Conservation (phyloP, 441 rosid species). For the Populus trichocarpa region DNA sequence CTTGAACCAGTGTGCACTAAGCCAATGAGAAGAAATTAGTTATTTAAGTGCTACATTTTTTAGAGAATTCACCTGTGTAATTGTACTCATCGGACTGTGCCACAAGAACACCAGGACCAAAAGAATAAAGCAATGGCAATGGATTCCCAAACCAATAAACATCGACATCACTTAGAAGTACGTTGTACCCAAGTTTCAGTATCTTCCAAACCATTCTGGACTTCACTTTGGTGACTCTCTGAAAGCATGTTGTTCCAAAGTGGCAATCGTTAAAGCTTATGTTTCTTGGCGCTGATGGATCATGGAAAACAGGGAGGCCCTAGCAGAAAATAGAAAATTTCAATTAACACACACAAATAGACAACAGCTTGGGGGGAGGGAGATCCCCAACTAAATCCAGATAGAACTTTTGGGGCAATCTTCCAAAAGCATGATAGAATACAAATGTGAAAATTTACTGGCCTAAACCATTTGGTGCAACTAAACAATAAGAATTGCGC, state of each 20-base stretch:
- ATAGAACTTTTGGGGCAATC: slow-evolving; percentile 6
- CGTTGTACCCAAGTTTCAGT: slow-evolving; percentile 82
- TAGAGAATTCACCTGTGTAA: slow-evolving; percentile 46
- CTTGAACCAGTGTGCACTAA: background rate
- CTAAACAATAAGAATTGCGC: background rate
- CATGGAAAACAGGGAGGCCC: slow-evolving; percentile 88
- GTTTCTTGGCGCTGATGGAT: slow-evolving; percentile 69
- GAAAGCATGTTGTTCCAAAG: slow-evolving; percentile 92
- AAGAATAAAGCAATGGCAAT: slow-evolving; percentile 58
- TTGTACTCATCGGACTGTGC: slow-evolving; percentile 95
- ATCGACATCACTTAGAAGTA: slow-evolving; percentile 86
- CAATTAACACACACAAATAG: slow-evolving; percentile 5
- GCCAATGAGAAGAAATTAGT: background rate
- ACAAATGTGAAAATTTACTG: background rate
- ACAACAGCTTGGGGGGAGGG: background rate
- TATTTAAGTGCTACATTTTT: slow-evolving; percentile 2
- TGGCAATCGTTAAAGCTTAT: slow-evolving; percentile 91
- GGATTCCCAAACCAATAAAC: slow-evolving; percentile 89
- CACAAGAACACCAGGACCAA: slow-evolving; percentile 70
- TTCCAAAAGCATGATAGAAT: background rate
- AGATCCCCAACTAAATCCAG: slow-evolving; percentile 8
- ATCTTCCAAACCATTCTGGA: slow-evolving; percentile 84
- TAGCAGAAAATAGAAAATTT: slow-evolving; percentile 22
- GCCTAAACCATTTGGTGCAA: background rate
- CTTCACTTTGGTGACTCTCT: slow-evolving; percentile 87